Evolutionary conservation across 1,284 basidiomycete genomes (phyloP), one percentile per base, ranked within the genome.

Genomic region (Phellopilus nigrolimitatus): DNA sequence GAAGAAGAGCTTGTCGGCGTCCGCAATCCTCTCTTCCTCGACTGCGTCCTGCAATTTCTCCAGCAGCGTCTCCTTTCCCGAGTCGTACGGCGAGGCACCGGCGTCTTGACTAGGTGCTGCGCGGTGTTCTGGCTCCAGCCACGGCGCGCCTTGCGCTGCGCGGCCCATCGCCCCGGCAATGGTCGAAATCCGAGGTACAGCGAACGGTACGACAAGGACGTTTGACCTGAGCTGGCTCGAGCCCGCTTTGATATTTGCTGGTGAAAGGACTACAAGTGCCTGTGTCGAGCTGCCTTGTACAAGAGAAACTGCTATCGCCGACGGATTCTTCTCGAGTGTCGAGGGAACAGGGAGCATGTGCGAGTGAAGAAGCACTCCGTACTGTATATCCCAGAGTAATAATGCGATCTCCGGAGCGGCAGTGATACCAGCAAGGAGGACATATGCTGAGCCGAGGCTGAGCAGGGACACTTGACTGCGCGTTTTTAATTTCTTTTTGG

Each of bases 381-480:
- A 88, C 56, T 80, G 80, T 15, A 88, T 66, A 59, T 89, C 86
- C 84, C 86, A 88, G 34, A 88, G 61, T 13, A 84, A 75, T 34
- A 78, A 58, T n/a, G 63, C 61, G 46, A 89, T 69, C 52, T 82
- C 78, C 33, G 71, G 65, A 0, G 66, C 51, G 0, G 68, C 60
- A 9, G 74, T 66, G 36, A 75, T 58, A 22, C 72, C 72, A 25
- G 77, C 75, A 7, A 88, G 72, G 34, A 88, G 72, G 45, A 82
- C 79, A 49, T 82, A 75, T 0, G 82, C 85, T 3, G 83, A 79
- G 0, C 74, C 74, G 17, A 88, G 64, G 1, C 84, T 73, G 5
- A 81, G 64, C 13, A 79, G 49, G 2, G 79, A 73, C 9, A 73
- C 56, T 56, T 70, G 66, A 51, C 59, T 49, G 4, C 59, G 47